These are phyloP conservation scores for Fonsecaea monophora DNA, from an alignment of 2,329 filamentous ascomycete species.

Conservation along the genomic window DNA sequence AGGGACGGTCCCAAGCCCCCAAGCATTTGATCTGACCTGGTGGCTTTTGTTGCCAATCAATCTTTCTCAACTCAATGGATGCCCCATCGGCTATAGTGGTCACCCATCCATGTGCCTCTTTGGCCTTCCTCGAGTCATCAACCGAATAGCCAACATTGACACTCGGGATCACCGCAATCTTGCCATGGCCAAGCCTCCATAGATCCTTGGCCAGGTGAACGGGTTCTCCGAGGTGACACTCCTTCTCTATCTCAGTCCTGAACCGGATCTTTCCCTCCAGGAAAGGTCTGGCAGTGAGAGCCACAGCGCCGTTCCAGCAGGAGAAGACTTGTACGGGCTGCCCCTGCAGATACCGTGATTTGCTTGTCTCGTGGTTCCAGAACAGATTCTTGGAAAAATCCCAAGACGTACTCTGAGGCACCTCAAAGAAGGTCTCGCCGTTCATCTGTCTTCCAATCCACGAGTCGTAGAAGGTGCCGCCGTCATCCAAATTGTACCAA, in stretches of 20 bases:
- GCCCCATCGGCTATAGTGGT: constrained; percentile 19
- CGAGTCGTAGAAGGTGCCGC: constrained; percentile 65
- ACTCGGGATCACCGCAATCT: constrained; percentile 63
- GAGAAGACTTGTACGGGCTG: constrained; percentile 66
- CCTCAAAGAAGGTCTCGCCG: constrained; percentile 63
- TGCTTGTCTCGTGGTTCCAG: constrained; percentile 55
- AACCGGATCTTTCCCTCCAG: constrained; percentile 56
- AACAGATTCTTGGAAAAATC: constrained; percentile 60
- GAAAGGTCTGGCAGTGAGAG: constrained; percentile 58
- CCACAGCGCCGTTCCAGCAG: constrained; percentile 66
- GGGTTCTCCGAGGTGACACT: constrained; percentile 64
- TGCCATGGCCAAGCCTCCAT: constrained; percentile 58
- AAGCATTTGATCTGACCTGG: constrained; percentile 40
- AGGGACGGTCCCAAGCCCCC: constrained; percentile 12
- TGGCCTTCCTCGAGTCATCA: constrained; percentile 54
- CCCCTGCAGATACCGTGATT: constrained; percentile 44
- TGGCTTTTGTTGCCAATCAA: constrained; percentile 39
- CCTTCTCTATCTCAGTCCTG: constrained; percentile 48
- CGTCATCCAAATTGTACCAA: constrained; percentile 54
- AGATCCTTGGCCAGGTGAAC: constrained; percentile 65
- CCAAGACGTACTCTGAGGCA: constrained; percentile 60
- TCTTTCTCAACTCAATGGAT: constrained; percentile 26
- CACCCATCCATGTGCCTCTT: constrained; percentile 60
- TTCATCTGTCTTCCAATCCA: constrained; percentile 62
- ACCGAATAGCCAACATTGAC: constrained; percentile 64